A percentile compares a stretch with the other conserved stretches of the same genome.
Conservation (phyloP, 2,329 filamentous ascomycete genomes). For the Dactylellina parvicollis region DNA sequence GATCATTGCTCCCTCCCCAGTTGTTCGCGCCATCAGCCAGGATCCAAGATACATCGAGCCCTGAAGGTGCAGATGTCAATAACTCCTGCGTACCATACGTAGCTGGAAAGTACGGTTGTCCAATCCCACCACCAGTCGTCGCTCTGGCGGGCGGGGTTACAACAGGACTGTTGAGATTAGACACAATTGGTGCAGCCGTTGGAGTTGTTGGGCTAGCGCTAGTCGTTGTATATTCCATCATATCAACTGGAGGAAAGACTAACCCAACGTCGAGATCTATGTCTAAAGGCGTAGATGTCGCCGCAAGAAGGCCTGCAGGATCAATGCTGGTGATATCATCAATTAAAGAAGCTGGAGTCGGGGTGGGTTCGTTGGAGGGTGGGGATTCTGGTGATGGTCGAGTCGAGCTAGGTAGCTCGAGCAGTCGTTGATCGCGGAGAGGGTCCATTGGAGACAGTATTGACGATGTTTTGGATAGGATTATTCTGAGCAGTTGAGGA, state of each 20-base stretch:
- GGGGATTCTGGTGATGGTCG: constrained; percentile 46
- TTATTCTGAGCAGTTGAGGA: constrained; percentile 36
- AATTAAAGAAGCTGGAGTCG: background rate
- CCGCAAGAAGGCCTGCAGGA: constrained; percentile 12
- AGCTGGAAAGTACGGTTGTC: constrained; percentile 32
- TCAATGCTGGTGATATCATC: constrained; percentile 4
- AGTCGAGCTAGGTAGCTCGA: constrained; percentile 46
- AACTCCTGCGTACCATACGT: constrained; percentile 42
- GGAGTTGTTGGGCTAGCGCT: constrained; percentile 28
- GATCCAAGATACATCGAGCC: constrained; percentile 37
- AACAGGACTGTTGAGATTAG: constrained; percentile 36
- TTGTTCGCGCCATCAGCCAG: constrained; percentile 5
- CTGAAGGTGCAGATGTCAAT: constrained; percentile 20
- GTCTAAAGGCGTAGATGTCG: constrained; percentile 1
- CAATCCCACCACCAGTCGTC: background rate
- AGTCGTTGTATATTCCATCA: constrained; percentile 50
- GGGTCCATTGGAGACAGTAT: constrained; percentile 42
- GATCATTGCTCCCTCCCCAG: constrained; percentile 6
- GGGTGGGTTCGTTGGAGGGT: constrained; percentile 39
- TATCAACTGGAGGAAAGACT: constrained; percentile 28
- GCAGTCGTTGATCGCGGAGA: constrained; percentile 30
- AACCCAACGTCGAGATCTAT: constrained; percentile 8
- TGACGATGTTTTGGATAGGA: constrained; percentile 42
- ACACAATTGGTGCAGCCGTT: constrained; percentile 15
- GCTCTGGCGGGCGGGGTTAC: constrained; percentile 25